phyloP scores from a whole-genome alignment of 176 grass and related monocot species.

The Zoysia japonica region DNA sequence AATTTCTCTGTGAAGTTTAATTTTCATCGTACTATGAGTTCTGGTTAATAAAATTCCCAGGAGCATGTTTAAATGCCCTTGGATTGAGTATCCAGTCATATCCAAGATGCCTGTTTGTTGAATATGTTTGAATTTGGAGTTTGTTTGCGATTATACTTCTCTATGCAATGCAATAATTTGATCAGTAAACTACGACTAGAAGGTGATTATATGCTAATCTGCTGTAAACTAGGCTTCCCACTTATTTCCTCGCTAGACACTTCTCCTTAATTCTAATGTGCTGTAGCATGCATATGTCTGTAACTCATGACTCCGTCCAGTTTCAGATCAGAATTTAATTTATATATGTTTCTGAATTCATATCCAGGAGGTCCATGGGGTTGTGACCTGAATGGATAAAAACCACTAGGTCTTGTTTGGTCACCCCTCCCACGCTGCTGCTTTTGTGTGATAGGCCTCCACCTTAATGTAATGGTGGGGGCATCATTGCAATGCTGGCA shows the following conservation, averaged over 20 bases:
- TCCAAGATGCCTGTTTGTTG: not conserved
- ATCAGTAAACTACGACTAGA: constrained; percentile 8
- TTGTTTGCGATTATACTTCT: not conserved
- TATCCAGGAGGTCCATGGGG: not conserved
- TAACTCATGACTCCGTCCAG: not conserved
- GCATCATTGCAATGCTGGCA: not conserved
- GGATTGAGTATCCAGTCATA: constrained; percentile 7
- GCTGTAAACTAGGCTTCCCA: not conserved
- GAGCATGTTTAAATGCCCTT: not conserved
- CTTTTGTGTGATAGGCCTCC: not conserved
- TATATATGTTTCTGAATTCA: not conserved
- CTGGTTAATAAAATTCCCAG: not conserved
- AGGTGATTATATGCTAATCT: not conserved
- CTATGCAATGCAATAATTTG: not conserved
- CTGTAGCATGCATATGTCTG: not conserved
- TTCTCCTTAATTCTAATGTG: not conserved
- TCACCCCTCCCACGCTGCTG: not conserved
- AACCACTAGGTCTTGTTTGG: not conserved
- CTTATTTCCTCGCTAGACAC: no score
- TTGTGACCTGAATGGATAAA: not conserved
- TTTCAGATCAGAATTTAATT: not conserved
- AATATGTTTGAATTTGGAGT: not conserved
- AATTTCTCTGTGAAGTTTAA: not conserved
- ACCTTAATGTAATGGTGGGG: not conserved
- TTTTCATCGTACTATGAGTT: constrained; percentile 13